Percentiles rank a stretch among this genome's conserved stretches.
phyloP scores from a whole-genome alignment of 176 grass and related monocot species.

The Metroxylon sagu region DNA sequence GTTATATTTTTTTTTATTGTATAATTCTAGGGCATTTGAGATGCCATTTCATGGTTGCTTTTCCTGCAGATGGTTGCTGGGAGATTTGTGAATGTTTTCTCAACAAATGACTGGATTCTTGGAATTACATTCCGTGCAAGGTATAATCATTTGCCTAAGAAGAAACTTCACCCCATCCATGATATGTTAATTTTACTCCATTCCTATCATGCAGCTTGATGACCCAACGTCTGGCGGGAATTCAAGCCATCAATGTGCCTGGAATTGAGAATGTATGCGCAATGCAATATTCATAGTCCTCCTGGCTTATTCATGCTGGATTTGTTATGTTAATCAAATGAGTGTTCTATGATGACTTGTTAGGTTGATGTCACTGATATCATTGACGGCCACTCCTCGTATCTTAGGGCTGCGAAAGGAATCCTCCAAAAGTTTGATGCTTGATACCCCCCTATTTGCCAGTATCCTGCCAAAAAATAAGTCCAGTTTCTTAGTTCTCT shows the following conservation, averaged over 20 bases:
- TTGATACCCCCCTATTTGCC: too few species aligned
- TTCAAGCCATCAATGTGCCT: conserved; percentile 56
- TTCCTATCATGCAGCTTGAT: conserved; percentile 38
- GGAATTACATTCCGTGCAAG: conserved; percentile 83
- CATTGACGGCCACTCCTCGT: too few species aligned
- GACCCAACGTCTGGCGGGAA: conserved; percentile 86
- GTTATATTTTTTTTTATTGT: too few species aligned
- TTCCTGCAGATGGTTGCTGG: conserved; percentile 66
- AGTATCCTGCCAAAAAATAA: too few species aligned
- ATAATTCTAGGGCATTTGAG: too few species aligned
- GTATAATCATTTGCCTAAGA: conserved; percentile 11
- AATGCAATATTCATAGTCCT: too few species aligned
- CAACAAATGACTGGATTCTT: conserved; percentile 86
- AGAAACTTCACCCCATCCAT: too few species aligned
- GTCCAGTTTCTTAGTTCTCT: too few species aligned
- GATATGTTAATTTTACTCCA: too few species aligned
- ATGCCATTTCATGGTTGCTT: background rate
- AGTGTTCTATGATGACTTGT: background rate
- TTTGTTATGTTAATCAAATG: background rate
- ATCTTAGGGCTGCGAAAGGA: too few species aligned
- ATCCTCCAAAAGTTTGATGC: too few species aligned
- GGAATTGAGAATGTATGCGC: conserved; percentile 69
- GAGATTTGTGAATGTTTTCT: conserved; percentile 87
- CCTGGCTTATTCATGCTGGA: background rate
- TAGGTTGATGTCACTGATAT: too few species aligned